Conservation (phyloP, 805 yeast genomes). For the Saccharomycopsis vini region DNA sequence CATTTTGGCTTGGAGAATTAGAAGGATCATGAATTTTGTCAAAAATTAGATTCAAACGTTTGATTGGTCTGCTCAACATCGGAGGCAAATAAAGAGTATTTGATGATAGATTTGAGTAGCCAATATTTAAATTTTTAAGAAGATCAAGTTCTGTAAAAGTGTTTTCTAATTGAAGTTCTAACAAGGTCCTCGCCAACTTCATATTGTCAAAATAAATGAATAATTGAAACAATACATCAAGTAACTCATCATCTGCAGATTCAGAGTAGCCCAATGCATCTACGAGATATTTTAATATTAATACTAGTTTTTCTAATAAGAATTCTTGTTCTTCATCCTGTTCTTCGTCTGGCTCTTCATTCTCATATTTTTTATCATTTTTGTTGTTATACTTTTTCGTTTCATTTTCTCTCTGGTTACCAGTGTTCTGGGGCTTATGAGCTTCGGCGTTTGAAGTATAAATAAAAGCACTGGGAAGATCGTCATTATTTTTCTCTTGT, state of each 20-base stretch:
- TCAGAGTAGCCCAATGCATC: conserved; percentile 60
- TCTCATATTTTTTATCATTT: conserved; percentile 14
- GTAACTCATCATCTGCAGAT: conserved; percentile 46
- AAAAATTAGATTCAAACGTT: conserved; percentile 11
- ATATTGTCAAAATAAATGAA: conserved; percentile 40
- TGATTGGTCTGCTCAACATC: conserved; percentile 15
- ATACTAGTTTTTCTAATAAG: conserved; percentile 30
- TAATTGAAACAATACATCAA: conserved; percentile 41
- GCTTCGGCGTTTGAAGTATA: not conserved
- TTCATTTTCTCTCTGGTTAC: too few species aligned
- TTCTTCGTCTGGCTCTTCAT: conserved; percentile 20
- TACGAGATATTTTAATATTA: conserved; percentile 45
- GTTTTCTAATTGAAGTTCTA: conserved; percentile 46
- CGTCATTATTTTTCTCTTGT: not conserved
- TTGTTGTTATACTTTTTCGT: not conserved
- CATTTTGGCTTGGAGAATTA: not conserved
- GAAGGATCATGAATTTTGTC: conserved; percentile 9
- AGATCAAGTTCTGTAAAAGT: conserved; percentile 33
- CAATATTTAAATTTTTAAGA: conserved; percentile 1
- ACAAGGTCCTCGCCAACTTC: conserved; percentile 43
- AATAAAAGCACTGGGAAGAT: not conserved
- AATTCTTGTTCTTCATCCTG: conserved; percentile 26
- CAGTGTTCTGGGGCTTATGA: too few species aligned
- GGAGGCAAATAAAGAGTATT: conserved; percentile 24
- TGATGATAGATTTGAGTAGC: too few species aligned